Percentiles rank a stretch among this genome's conserved stretches.
Evolutionary conservation across 2,329 filamentous ascomycete genomes (phyloP).

Genomic region (Furcasterigmium sp.): DNA sequence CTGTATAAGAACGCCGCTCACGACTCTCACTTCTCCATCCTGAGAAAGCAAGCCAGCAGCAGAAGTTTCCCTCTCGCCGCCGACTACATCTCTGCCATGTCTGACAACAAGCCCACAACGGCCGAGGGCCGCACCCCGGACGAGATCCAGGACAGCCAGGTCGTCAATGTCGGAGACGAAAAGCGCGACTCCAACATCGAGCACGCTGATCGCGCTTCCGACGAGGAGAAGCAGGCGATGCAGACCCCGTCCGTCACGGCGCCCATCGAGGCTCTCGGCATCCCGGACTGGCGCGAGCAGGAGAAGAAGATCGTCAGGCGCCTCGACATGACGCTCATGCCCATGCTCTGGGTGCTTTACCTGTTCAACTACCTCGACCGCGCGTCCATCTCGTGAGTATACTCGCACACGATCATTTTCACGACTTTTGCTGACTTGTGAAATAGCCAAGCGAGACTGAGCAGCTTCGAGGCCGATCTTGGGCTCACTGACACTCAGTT

Average conservation of each 20-base stretch:
- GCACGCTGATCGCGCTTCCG: not conserved
- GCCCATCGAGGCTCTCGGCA: conserved; percentile 14
- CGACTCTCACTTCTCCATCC: too few relatives aligned
- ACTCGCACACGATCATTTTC: not conserved
- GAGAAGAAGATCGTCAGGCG: conserved; percentile 14
- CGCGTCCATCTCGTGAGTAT: conserved; percentile 9
- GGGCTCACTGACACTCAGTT: conserved; percentile 1
- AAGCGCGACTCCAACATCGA: not conserved
- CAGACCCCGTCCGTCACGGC: not conserved
- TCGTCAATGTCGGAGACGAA: not conserved
- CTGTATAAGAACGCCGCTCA: too few relatives aligned
- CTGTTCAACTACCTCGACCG: conserved; percentile 6
- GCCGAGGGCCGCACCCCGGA: too few relatives aligned
- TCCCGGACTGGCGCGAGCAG: conserved; percentile 13
- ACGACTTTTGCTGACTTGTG: not conserved
- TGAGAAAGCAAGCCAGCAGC: too few relatives aligned
- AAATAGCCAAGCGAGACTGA: conserved; percentile 4
- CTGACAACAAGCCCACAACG: too few relatives aligned
- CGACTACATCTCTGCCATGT: too few relatives aligned
- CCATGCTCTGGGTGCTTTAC: conserved; percentile 31
- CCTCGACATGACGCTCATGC: conserved; percentile 14
- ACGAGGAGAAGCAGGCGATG: not conserved
- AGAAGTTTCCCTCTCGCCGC: too few relatives aligned
- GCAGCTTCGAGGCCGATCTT: conserved; percentile 3
- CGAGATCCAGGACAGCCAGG: too few relatives aligned